Conservation (phyloP, 2,329 filamentous ascomycete species). For the Decorospora gaudefroyi region DNA sequence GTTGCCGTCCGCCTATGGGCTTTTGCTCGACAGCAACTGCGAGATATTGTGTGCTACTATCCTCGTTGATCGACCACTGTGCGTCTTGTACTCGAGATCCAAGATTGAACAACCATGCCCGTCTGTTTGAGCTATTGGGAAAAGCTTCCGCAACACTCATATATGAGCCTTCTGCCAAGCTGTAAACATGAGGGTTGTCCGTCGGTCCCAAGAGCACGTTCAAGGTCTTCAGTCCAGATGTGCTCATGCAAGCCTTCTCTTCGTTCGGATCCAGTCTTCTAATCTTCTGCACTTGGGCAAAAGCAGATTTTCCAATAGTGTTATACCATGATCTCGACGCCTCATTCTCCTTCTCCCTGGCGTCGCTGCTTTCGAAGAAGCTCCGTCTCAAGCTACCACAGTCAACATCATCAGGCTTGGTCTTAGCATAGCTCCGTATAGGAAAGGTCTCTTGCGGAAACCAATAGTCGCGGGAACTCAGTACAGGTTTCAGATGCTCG, state of each 20-base stretch:
- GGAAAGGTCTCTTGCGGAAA: constrained; percentile 58
- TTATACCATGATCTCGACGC: constrained; percentile 61
- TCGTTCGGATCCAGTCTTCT: constrained; percentile 45
- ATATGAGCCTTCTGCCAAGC: constrained; percentile 49
- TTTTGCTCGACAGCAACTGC: constrained; percentile 52
- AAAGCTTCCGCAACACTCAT: constrained; percentile 53
- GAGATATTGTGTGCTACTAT: constrained; percentile 59
- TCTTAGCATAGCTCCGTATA: constrained; percentile 26
- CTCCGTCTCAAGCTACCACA: constrained; percentile 49
- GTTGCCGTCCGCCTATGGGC: constrained; percentile 16
- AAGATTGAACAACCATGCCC: constrained; percentile 61
- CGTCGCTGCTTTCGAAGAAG: constrained; percentile 51
- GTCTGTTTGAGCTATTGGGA: constrained; percentile 34
- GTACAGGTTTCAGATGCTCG: constrained; percentile 55
- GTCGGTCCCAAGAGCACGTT: constrained; percentile 58
- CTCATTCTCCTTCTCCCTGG: constrained; percentile 52
- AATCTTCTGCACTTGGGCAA: constrained; percentile 51
- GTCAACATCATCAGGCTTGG: background rate
- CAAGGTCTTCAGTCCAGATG: constrained; percentile 37
- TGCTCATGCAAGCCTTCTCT: constrained; percentile 52
- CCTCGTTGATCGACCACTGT: constrained; percentile 52
- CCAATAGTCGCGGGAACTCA: constrained; percentile 59
- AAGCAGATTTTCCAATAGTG: constrained; percentile 47
- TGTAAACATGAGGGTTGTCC: constrained; percentile 51
- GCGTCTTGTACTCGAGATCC: constrained; percentile 58